Percentiles rank a stretch among this genome's conserved stretches.
Evolutionary conservation across 345 rosid species (phyloP).

Genomic region (Camelina hispida): DNA sequence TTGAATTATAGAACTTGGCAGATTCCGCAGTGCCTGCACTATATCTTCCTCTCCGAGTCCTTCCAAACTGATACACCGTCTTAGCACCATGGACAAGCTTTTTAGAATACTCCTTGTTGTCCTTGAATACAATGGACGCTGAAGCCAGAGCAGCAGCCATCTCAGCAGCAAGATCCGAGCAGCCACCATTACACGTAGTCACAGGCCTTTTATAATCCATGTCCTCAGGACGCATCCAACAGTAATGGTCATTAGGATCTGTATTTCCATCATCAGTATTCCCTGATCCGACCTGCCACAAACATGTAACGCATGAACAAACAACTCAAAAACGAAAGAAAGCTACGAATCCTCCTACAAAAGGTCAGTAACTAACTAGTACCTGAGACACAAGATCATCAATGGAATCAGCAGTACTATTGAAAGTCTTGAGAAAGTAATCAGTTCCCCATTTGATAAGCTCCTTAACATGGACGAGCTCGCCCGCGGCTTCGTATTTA

Average conservation of each 20-base stretch:
- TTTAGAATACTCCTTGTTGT: conserved; percentile 87
- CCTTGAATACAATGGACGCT: conserved; percentile 95
- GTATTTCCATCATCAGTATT: conserved; percentile 84
- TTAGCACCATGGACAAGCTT: conserved; percentile 93
- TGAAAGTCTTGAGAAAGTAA: conserved; percentile 90
- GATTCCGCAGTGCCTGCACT: conserved; percentile 73
- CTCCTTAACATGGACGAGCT: conserved; percentile 87
- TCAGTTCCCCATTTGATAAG: conserved; percentile 96
- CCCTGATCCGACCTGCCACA: conserved; percentile 80
- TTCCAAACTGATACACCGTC: conserved; percentile 71
- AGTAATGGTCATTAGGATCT: conserved; percentile 78
- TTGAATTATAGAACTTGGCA: conserved; percentile 76
- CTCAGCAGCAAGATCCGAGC: conserved; percentile 97
- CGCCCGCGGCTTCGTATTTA: conserved; percentile 89
- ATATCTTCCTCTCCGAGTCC: conserved; percentile 78
- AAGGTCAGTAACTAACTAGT: not conserved
- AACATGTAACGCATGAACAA: not conserved
- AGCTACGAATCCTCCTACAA: not conserved
- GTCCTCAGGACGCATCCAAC: conserved; percentile 99
- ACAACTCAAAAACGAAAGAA: not conserved
- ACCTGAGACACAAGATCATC: conserved; percentile 64
- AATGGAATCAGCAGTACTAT: conserved; percentile 76
- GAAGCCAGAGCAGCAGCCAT: conserved; percentile 98
- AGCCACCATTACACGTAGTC: conserved; percentile 55
- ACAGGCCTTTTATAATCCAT: conserved; percentile 86